Conservation (phyloP, 768 basidiomycete species). For the Tulasnella sp. region DNA sequence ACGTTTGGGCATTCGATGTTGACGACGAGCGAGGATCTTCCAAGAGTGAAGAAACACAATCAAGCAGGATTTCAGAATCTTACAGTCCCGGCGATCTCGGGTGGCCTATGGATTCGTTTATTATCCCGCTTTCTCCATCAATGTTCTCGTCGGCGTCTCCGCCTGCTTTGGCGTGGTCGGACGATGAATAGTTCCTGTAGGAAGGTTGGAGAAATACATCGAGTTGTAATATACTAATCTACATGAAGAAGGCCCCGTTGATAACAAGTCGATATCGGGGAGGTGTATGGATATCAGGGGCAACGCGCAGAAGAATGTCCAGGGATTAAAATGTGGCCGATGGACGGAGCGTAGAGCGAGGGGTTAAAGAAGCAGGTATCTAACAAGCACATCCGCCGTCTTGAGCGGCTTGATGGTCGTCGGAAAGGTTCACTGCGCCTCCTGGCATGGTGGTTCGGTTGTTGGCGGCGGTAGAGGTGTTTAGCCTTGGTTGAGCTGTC, state of each 20-base stretch:
- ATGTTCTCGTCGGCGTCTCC: too few species aligned
- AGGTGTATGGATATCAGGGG: not conserved
- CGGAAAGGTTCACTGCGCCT: constrained; percentile 9
- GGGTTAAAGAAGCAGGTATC: constrained; percentile 28
- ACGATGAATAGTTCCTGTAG: not conserved
- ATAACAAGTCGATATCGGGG: not conserved
- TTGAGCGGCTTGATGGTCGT: constrained; percentile 12
- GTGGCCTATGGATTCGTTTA: too few species aligned
- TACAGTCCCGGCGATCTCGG: too few species aligned
- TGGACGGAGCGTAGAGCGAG: not conserved
- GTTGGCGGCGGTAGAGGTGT: not conserved
- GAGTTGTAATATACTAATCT: not conserved
- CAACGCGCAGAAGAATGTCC: not conserved
- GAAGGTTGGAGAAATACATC: not conserved
- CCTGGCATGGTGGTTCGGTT: constrained; percentile 16
- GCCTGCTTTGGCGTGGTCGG: too few species aligned
- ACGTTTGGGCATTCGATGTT: not conserved
- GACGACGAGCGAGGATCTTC: not conserved
- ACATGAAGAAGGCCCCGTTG: not conserved
- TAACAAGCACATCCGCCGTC: constrained; percentile 15
- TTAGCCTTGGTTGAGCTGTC: constrained; percentile 8
- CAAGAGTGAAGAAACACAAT: not conserved
- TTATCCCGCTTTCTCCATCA: too few species aligned
- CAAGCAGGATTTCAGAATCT: not conserved
- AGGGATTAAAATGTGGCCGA: not conserved